Conservation (phyloP, 1,284 basidiomycete genomes). For the Pseudozyma tsukubaensis region DNA sequence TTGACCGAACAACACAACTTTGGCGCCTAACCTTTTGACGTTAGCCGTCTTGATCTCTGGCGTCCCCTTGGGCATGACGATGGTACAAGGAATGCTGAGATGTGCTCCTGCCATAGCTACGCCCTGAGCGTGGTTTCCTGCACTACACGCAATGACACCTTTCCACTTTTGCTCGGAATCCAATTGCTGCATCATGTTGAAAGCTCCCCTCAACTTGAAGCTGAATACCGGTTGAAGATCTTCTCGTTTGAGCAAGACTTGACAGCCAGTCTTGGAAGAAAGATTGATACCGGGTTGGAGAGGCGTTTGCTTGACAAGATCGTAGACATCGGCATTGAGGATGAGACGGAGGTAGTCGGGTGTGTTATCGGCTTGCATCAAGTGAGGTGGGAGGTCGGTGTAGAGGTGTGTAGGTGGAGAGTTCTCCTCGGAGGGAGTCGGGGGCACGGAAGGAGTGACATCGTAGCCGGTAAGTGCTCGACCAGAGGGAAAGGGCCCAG, state of each 20-base stretch:
- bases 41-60: constrained; percentile 96
- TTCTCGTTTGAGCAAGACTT: constrained; percentile 94
- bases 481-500: constrained; percentile 44
- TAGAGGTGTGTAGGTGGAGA: constrained; percentile 70
- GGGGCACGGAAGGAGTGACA: constrained; percentile 28
- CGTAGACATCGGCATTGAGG: constrained; percentile 91
- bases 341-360: constrained; percentile 96
- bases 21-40: constrained; percentile 90
- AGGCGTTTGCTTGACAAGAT: constrained; percentile 91
- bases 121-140: constrained; percentile 98
- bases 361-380: constrained; percentile 77
- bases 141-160: constrained; percentile 97
- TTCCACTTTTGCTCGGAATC: constrained; percentile 91
- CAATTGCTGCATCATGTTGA: constrained; percentile 97
- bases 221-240: constrained; percentile 97
- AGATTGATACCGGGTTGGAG: constrained; percentile 87
- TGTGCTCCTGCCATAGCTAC: constrained; percentile 91
- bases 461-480: constrained; percentile 41
- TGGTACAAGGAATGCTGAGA: constrained; percentile 91
- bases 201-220: constrained; percentile 93
- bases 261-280: constrained; percentile 86
- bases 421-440: constrained; percentile 27
- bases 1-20: constrained; percentile 88
- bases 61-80: constrained; percentile 96
- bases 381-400: constrained; percentile 77